Conservation (phyloP, 306 rosid species). For the Abrus pulchellus region DNA sequence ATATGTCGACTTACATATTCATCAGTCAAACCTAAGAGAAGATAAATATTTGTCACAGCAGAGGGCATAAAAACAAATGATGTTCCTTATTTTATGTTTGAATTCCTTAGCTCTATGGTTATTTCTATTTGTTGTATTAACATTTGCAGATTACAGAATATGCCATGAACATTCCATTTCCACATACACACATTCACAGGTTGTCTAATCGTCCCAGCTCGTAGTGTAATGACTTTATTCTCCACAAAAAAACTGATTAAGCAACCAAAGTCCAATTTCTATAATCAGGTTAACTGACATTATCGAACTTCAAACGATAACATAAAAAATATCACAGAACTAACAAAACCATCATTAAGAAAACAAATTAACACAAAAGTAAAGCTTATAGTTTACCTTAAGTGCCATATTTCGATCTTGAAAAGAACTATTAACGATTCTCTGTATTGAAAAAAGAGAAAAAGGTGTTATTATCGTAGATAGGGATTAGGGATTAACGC, state of each 20-base stretch:
- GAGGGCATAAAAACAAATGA: neutral
- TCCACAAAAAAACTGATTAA: neutral
- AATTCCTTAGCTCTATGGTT: neutral
- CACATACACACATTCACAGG: neutral
- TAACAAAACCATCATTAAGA: neutral
- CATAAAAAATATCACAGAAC: neutral
- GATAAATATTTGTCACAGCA: constrained; percentile 4
- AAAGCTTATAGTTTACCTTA: constrained; percentile 59
- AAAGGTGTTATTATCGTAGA: neutral
- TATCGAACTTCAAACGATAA: neutral
- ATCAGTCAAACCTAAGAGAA: constrained; percentile 6
- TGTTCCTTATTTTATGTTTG: constrained; percentile 4
- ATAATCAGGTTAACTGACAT: constrained; percentile 15
- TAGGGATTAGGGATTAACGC: neutral
- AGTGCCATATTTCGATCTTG: constrained; percentile 60
- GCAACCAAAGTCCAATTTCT: constrained; percentile 13
- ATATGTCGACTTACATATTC: neutral
- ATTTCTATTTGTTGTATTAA: constrained; percentile 33
- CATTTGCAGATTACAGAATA: constrained; percentile 26
- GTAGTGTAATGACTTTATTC: neutral
- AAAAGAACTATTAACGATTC: constrained; percentile 51
- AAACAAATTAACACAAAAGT: neutral
- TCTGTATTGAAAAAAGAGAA: constrained; percentile 48
- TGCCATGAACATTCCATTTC: constrained; percentile 32
- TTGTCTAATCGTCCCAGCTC: constrained; percentile 9